Base-by-base conservation (phyloP, 179 eudicot genomes). In the Amaranthus tricolor region DNA sequence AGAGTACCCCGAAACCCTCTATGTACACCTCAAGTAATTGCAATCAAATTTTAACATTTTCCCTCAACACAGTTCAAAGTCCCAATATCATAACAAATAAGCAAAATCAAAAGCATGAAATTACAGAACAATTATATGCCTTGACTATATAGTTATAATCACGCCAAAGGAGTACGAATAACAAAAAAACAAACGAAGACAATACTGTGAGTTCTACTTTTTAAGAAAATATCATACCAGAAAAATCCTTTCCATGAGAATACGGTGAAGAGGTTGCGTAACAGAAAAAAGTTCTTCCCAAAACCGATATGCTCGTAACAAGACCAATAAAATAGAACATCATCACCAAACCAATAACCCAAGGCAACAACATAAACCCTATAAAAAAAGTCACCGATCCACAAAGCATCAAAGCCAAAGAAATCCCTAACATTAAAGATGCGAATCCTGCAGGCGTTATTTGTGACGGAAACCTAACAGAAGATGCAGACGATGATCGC, bases 361-460 rank as follows among this genome's bases (percentile, higher is more conserved):
- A 85, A 11, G 88, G 88, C 55, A 85, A 70, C 78, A 85, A 78
- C 81, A 83, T 70, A 54, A 85, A 82, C 3, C 86, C 88, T 9
- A 85, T 85, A 20, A 85, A 83, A 63, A 85, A 85, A 21, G 86
- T 83, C 4, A 85, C 78, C n/a, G 88, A 85, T 19, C 88, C 88
- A 59, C 86, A 80, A 2, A 85, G 51, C 86, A 85, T 83, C 73
- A 85, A 71, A 40, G 86, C 77, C 67, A 85, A 44, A 14, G 88
- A 80, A 15, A 85, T 78, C 56, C 88, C 88, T 5, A 85, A 21
- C 86, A 85, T 78, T 75, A 85, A 54, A 61, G 88, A 83, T 71
- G 88, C 88, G 47, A 85, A 83, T 20, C 88, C 88, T 51, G 83
- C 84, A 24, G 84, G 86, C 21, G 88, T 78, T 20, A 85, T 80